Conservation (phyloP, 2,329 filamentous ascomycete genomes). For the Raffaelea ambrosiae region DNA sequence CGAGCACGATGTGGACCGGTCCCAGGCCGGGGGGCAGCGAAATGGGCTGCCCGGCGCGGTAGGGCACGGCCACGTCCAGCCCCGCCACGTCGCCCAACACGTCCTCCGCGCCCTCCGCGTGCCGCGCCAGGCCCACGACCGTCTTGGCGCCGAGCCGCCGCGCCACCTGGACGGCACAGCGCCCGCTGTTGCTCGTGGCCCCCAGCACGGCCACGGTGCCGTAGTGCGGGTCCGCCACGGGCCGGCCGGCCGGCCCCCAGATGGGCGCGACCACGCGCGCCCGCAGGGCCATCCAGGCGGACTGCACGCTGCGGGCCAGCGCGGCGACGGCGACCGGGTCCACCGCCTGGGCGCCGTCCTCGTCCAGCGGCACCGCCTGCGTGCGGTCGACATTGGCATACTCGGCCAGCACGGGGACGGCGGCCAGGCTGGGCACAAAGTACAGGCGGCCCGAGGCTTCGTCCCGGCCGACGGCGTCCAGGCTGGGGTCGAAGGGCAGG, state of each 20-base stretch:
- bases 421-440: conserved; percentile 41
- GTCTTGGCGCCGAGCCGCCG: conserved; percentile 36
- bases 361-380: conserved; percentile 29
- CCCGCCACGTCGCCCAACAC: conserved; percentile 28
- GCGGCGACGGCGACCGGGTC: conserved; percentile 42
- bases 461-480: conserved; percentile 41
- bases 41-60: conserved; percentile 35
- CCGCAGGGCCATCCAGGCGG: conserved; percentile 47
- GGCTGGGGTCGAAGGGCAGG: conserved; percentile 42
- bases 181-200: conserved; percentile 77
- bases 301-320: conserved; percentile 44
- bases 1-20: conserved; percentile 43
- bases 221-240: too few species aligned
- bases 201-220: conserved; percentile 68
- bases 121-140: conserved; percentile 43
- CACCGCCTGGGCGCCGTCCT: conserved; percentile 24
- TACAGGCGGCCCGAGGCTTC: conserved; percentile 34
- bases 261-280: conserved; percentile 28
- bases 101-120: too few species aligned
- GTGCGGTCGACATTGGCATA: conserved; percentile 35
- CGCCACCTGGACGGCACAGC: conserved; percentile 37
- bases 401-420: conserved; percentile 26
- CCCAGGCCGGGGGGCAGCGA: conserved; percentile 23
- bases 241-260: conserved; percentile 30
- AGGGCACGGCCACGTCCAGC: conserved; percentile 35